Base-by-base conservation (phyloP, 2,329 filamentous ascomycete species). In the Cercospora sesami region DNA sequence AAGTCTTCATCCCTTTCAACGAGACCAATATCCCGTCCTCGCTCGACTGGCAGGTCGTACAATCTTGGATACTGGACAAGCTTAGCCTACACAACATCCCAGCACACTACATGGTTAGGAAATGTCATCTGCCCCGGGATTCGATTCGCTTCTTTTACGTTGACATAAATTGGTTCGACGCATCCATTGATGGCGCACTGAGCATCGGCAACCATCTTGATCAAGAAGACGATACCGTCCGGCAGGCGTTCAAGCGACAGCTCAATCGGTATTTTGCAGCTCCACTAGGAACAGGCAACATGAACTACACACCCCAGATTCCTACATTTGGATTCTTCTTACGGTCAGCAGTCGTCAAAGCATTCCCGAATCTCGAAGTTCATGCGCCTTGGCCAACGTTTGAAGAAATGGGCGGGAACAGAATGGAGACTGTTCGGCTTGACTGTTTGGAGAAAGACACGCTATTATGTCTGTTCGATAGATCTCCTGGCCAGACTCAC, bases 161-260 rank as follows among this genome's bases (percentile, higher is more conserved):
- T 30, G 68, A 69, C 51, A 30, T 23, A 4, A 66, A 59, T 23
- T 69, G 65, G 65, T 59, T 64, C 9, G 68, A 68, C 28, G 48
- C 62, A 18, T 63, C 66, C 16, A 53, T 69, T n/a, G 68, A 69
- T 48, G 68, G 68, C 3, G 68, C 68, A 14, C 59, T 69, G 16
- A 65, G 65, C 28, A 57, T 68, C 4, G 68, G 58, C 7, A 69
- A 69, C 12, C 67, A 69, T 33, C 42, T 63, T 5, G 67, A 69
- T 21, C 53, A 33, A 48, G 45, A 57, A 5, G 39, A 69, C 36
- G 59, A 68, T 57, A 23, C 59, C 5, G 59, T 61, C 21, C 57
- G 64, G n/a, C 53, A 60, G 21, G 53, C 63, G n/a, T 60, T 65
- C 55, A 65, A 65, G 36, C 26, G 26, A 23, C 39, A 36, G 12